A percentile compares a stretch with the other conserved stretches of the same genome.
These are phyloP conservation scores for Metschnikowia corniflorae DNA, from an alignment of 805 yeast genomes.

Conservation along the genomic window DNA sequence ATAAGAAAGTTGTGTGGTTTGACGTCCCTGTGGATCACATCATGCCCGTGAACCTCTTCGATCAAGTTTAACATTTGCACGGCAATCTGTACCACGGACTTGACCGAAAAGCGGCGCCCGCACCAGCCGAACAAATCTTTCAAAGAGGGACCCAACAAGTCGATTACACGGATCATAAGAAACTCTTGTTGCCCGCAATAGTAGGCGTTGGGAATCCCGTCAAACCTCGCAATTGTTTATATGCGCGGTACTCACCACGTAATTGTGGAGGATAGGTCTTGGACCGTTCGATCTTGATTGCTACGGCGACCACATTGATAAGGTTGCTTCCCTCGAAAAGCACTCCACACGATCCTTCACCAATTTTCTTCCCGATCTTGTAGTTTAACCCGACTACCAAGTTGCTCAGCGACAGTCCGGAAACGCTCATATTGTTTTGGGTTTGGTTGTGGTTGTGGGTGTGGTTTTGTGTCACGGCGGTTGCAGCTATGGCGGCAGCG, in stretches of 20 bases:
- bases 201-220: constrained; percentile 79
- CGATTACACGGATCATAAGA: constrained; percentile 73
- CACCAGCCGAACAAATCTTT: constrained; percentile 89
- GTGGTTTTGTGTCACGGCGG: constrained; percentile 28
- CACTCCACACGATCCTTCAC: constrained; percentile 85
- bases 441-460: background rate
- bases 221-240: constrained; percentile 62
- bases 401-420: constrained; percentile 20
- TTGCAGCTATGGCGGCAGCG: constrained; percentile 41
- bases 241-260: constrained; percentile 77
- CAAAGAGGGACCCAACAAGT: constrained; percentile 72
- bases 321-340: constrained; percentile 78
- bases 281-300: constrained; percentile 78
- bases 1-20: constrained; percentile 81
- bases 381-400: constrained; percentile 62
- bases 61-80: constrained; percentile 74
- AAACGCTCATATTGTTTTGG: constrained; percentile 18
- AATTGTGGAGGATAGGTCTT: constrained; percentile 81
- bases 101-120: constrained; percentile 66
- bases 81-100: constrained; percentile 72
- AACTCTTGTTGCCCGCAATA: constrained; percentile 85
- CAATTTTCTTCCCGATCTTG: constrained; percentile 78
- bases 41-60: constrained; percentile 71
- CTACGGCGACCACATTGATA: constrained; percentile 62
- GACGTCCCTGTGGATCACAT: constrained; percentile 74